Evolutionary conservation across 768 basidiomycete genomes (phyloP).

Genomic region (Leucocoprinus leucothites): DNA sequence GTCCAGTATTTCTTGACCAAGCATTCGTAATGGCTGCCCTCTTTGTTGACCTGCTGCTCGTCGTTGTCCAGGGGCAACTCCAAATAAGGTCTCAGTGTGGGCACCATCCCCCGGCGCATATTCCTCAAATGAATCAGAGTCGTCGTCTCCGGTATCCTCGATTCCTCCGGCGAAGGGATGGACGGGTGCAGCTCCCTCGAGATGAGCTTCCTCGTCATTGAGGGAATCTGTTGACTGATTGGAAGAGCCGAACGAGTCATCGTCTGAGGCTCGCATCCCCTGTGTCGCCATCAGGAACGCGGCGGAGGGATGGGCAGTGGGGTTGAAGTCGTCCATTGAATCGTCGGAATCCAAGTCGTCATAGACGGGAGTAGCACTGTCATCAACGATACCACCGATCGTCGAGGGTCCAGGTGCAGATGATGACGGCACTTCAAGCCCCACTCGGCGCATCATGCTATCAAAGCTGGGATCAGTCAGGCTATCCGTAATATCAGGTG

Average conservation of each 20-base stretch:
- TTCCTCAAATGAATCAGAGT: slow-evolving; percentile 53
- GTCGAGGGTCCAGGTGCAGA: slow-evolving; percentile 22
- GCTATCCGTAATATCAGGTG: slow-evolving; percentile 43
- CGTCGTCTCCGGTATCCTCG: slow-evolving; percentile 49
- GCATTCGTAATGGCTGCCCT: slow-evolving; percentile 44
- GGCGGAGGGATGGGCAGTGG: slow-evolving; percentile 62
- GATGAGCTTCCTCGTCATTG: slow-evolving; percentile 39
- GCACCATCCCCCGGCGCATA: slow-evolving; percentile 30
- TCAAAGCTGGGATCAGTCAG: slow-evolving; percentile 59
- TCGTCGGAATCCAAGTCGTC: slow-evolving; percentile 42
- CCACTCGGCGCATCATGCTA: slow-evolving; percentile 66
- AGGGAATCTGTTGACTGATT: slow-evolving; percentile 60
- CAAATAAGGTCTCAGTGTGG: slow-evolving; percentile 71
- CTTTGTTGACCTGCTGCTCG: slow-evolving; percentile 22
- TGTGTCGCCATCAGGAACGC: slow-evolving; percentile 66
- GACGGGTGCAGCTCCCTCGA: slow-evolving; percentile 38
- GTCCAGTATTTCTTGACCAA: slow-evolving; percentile 60
- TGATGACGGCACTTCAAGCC: slow-evolving; percentile 37
- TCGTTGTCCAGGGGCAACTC: slow-evolving; percentile 55
- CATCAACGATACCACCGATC: slow-evolving; percentile 22
- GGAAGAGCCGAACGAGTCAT: slow-evolving; percentile 49
- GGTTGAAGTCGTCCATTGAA: slow-evolving; percentile 54
- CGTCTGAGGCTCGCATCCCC: slow-evolving; percentile 30
- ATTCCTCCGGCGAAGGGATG: slow-evolving; percentile 62
- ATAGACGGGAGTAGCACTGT: slow-evolving; percentile 9